Conservation (phyloP, 2,329 filamentous ascomycete genomes). For the Verticillium isaacii region DNA sequence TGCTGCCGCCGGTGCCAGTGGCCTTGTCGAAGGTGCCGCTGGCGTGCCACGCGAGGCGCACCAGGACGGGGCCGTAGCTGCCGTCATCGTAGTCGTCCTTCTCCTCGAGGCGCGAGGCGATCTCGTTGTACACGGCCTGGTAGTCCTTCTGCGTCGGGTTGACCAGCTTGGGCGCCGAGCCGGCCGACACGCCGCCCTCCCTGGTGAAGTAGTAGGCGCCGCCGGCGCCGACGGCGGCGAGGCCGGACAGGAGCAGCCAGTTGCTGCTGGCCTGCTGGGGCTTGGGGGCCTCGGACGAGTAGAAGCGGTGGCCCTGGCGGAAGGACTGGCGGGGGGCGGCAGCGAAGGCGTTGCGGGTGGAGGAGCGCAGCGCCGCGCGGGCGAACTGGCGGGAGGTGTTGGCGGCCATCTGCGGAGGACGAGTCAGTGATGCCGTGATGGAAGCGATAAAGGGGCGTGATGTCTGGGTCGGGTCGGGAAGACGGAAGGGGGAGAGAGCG, state of each 20-base stretch:
- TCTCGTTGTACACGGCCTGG: conserved; percentile 88
- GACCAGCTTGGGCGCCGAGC: conserved; percentile 45
- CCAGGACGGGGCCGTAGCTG: conserved; percentile 86
- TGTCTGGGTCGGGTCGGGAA: not conserved
- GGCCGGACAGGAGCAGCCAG: conserved; percentile 54
- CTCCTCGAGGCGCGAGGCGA: conserved; percentile 76
- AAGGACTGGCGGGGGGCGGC: conserved; percentile 61
- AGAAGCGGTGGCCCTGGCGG: conserved; percentile 72
- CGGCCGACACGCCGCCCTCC: conserved; percentile 44
- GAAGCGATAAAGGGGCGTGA: conserved; percentile 2
- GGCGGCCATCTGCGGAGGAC: conserved; percentile 30
- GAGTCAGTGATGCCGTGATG: not conserved
- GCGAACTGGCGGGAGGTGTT: conserved; percentile 49
- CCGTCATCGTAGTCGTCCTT: conserved; percentile 96
- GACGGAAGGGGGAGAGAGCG: not conserved
- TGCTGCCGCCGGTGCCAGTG: conserved; percentile 86
- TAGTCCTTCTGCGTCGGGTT: conserved; percentile 80
- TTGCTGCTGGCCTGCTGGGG: conserved; percentile 33
- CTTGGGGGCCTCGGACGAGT: conserved; percentile 65
- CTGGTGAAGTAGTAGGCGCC: conserved; percentile 64
- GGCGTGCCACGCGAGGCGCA: conserved; percentile 91
- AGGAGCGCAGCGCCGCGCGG: conserved; percentile 55
- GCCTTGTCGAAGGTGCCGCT: conserved; percentile 88
- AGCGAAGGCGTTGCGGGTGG: conserved; percentile 54
- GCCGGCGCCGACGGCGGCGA: conserved; percentile 55